These are phyloP conservation scores for Echinochloa phyllopogon DNA, from an alignment of 176 grass and related monocot genomes.

Conservation along the genomic window DNA sequence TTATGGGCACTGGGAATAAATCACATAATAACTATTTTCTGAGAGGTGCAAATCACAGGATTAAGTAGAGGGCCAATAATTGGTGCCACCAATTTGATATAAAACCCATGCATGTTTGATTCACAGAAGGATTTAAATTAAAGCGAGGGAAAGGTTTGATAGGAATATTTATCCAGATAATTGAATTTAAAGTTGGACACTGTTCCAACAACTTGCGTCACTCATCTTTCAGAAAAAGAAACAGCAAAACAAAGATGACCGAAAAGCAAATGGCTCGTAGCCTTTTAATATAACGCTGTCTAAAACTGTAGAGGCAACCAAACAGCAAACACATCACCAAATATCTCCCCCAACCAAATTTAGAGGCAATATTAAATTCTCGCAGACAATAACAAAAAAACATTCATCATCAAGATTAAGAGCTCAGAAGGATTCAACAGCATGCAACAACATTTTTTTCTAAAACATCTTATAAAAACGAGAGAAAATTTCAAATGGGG, in stretches of 20 bases:
- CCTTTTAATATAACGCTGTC: conserved; percentile 35
- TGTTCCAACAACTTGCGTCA: conserved; percentile 58
- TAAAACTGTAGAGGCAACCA: conserved; percentile 38
- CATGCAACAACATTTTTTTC: neutral
- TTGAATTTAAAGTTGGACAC: conserved; percentile 36
- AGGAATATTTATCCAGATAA: conserved; percentile 53
- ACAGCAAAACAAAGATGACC: conserved; percentile 48
- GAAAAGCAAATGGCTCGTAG: conserved; percentile 45
- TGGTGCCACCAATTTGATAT: conserved; percentile 8
- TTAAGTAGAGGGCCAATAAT: conserved; percentile 22
- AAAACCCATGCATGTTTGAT: conserved; percentile 2
- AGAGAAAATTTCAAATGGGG: neutral
- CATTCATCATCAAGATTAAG: neutral
- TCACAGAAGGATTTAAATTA: conserved; percentile 20
- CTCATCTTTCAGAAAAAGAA: conserved; percentile 53
- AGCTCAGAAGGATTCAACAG: neutral
- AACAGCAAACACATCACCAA: conserved; percentile 28
- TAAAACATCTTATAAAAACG: neutral
- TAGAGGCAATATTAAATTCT: conserved; percentile 5
- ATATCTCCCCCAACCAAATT: conserved; percentile 29
- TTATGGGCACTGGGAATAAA: neutral
- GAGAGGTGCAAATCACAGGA: neutral
- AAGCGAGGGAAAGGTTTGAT: conserved; percentile 13
- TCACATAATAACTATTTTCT: neutral
- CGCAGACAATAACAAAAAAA: neutral